Conservation (phyloP, 345 rosid genomes). For the Eucalyptus grandis region DNA sequence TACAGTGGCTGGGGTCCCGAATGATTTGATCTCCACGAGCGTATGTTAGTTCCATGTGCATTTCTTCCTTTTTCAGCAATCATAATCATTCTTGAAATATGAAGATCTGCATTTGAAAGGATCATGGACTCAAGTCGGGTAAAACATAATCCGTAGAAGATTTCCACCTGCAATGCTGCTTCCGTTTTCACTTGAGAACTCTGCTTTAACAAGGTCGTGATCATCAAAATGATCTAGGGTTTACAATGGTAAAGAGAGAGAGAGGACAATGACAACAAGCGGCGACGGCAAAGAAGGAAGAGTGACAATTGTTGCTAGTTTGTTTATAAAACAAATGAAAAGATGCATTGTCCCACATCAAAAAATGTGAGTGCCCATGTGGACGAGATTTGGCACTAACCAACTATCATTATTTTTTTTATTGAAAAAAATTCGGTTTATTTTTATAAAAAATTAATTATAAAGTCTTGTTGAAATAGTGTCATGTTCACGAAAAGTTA, state of each 20-base stretch:
- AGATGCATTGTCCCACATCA: rapidly evolving
- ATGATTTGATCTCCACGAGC: neutral
- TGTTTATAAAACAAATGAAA: too few relatives aligned
- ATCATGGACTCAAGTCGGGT: neutral
- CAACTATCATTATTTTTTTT: rapidly evolving
- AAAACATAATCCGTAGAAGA: neutral
- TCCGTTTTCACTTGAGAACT: neutral
- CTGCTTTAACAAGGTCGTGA: neutral
- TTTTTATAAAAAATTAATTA: too few relatives aligned
- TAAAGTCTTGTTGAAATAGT: too few relatives aligned
- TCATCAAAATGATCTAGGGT: neutral
- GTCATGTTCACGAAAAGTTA: too few relatives aligned
- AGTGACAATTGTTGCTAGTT: too few relatives aligned
- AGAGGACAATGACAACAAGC: neutral
- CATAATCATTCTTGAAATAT: neutral
- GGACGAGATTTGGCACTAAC: rapidly evolving
- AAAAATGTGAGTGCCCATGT: rapidly evolving
- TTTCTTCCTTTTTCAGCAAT: neutral
- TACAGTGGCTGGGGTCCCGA: neutral
- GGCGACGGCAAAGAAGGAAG: neutral
- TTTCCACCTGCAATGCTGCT: neutral
- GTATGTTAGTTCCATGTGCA: neutral
- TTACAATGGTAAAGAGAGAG: neutral
- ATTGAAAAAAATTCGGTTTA: too few relatives aligned
- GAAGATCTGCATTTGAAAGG: neutral